Evolutionary conservation across 441 rosid genomes (phyloP).

Genomic region (Euphorbia celastroides): DNA sequence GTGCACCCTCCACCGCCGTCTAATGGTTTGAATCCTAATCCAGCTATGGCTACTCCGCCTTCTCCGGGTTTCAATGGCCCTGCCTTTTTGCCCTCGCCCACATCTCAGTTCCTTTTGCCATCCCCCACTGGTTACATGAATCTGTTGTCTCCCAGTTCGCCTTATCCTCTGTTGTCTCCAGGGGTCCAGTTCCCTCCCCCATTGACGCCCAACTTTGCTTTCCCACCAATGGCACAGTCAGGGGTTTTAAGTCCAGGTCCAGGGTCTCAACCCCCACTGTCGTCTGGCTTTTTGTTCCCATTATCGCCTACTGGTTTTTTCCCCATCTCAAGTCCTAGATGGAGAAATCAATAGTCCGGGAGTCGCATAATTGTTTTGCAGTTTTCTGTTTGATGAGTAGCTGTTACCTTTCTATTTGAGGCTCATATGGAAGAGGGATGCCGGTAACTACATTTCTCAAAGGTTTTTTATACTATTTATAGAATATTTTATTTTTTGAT

Average conservation of each 20-base stretch:
- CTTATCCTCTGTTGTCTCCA: conserved; percentile 61
- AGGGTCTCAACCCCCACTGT: conserved; percentile 69
- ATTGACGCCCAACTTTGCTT: conserved; percentile 53
- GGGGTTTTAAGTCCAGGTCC: conserved; percentile 79
- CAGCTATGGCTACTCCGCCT: conserved; percentile 34
- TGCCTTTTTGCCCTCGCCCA: conserved; percentile 54
- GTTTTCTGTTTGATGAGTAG: conserved; percentile 24
- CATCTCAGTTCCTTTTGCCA: conserved; percentile 65
- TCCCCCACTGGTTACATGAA: conserved; percentile 49
- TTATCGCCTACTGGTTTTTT: conserved; percentile 61
- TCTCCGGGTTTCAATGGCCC: conserved; percentile 46
- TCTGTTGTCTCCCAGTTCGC: conserved; percentile 47
- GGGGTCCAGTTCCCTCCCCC: conserved; percentile 53
- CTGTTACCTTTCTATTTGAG: conserved; percentile 17
- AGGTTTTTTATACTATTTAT: conserved; percentile 25
- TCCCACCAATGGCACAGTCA: conserved; percentile 50
- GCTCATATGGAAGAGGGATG: conserved; percentile 10
- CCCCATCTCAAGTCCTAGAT: conserved; percentile 71
- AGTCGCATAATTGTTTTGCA: conserved; percentile 18
- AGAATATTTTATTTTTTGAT: conserved; percentile 14
- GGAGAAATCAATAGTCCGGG: conserved; percentile 55
- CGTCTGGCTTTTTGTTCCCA: conserved; percentile 53
- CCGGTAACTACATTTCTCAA: conserved; percentile 21
- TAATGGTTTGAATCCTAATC: conserved; percentile 36
- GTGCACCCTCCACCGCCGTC: conserved; percentile 30